Base-by-base conservation (phyloP, 2,329 filamentous ascomycete genomes). In the Massarina eburnea region DNA sequence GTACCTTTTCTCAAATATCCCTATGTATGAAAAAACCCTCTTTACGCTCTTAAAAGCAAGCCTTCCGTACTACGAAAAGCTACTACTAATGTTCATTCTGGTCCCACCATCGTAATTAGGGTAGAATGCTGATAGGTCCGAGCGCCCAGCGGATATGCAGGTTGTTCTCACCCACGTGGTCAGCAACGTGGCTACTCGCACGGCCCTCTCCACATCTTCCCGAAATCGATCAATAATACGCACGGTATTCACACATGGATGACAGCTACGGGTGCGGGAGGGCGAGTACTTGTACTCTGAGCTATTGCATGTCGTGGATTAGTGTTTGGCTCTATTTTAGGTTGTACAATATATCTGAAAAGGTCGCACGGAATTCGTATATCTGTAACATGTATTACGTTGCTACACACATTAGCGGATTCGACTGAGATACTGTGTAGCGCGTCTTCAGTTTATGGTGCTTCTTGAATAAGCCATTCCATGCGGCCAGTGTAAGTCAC, bases 91-190 rank as follows among this genome's bases (percentile, higher is more conserved):
- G 29, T 32, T 15, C 29, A 6, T 6, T 32, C 17, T 32, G 29
- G 12, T n/a, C n/a, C n/a, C n/a, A n/a, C n/a, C n/a, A n/a, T n/a
- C n/a, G n/a, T n/a, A n/a, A 26, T 26, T 26, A 10, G 24, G 10
- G 24, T 26, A 7, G 24, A 26, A 10, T 26, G 24, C 24, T 10
- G 10, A 10, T 14, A 14, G 27, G 40, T 44, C 47, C 47, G 35
- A 46, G 47, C 43, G 36, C 38, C 7, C 17, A n/a, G n/a, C n/a
- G 38, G 27, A 34, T 42, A 49, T 42, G 45, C 45, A 44, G 40
- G 47, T 22, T 30, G 27, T 39, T 42, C 40, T 48, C 48, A 36
- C 21, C 53, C 53, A 56, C 51, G 53, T 56, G 53, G 51, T 45
- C 39, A 33, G 46, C 43, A 49, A 51, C 45, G 47, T 52, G 45